phyloP scores from a whole-genome alignment of 2,329 filamentous ascomycete genomes.

The Stachybotrys chartarum region DNA sequence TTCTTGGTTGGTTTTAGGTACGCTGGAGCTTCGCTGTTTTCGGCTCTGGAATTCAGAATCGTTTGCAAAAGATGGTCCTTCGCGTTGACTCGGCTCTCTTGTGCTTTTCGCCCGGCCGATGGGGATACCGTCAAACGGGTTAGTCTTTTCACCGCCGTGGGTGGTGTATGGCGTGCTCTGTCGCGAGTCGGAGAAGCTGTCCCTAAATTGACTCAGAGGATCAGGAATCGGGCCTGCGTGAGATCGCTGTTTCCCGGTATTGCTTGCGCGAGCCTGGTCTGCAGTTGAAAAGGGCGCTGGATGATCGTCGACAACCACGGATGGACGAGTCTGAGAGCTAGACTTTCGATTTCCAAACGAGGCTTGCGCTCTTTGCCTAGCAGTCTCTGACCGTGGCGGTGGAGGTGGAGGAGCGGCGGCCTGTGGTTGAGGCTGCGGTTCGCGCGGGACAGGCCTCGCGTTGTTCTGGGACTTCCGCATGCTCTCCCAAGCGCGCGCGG shows the following conservation, averaged over 20 bases:
- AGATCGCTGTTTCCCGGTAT: slow-evolving; percentile 7
- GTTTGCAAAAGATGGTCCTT: slow-evolving; percentile 14
- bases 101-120: slow-evolving; percentile 40
- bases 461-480: slow-evolving; percentile 30
- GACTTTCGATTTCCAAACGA: slow-evolving; percentile 44
- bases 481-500: slow-evolving; percentile 30
- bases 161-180: slow-evolving; percentile 51
- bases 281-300: slow-evolving; percentile 31
- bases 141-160: slow-evolving; percentile 51
- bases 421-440: slow-evolving; percentile 9
- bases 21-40: slow-evolving; percentile 23
- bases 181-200: slow-evolving; percentile 37
- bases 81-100: slow-evolving; percentile 25
- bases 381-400: slow-evolving; percentile 42
- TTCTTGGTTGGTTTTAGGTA: slow-evolving; percentile 15
- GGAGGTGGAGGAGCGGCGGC: slow-evolving; percentile 26
- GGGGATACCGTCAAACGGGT: slow-evolving; percentile 43
- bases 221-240: slow-evolving; percentile 28
- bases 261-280: slow-evolving; percentile 11
- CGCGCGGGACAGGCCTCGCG: slow-evolving; percentile 15
- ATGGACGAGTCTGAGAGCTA: slow-evolving; percentile 43
- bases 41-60: slow-evolving; percentile 11
- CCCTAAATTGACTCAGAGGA: slow-evolving; percentile 39
- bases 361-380: slow-evolving; percentile 46
- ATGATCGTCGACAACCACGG: slow-evolving; percentile 43